Base-by-base conservation (phyloP, 2,329 filamentous ascomycete species). In the Aurifilum marmelostoma region DNA sequence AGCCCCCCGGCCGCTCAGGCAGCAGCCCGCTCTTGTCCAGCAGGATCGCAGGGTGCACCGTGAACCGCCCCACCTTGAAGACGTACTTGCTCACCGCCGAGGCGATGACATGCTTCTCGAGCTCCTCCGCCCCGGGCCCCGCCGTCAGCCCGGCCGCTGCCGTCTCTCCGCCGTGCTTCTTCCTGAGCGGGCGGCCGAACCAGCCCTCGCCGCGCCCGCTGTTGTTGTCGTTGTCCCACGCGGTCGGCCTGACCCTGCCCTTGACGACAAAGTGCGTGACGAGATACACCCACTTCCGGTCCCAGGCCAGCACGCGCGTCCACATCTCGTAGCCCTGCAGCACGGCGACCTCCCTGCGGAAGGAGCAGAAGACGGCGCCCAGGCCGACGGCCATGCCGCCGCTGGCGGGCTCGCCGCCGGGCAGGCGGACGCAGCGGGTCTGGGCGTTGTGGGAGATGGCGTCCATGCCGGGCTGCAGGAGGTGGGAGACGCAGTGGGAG, bases 281-380 rank as follows among this genome's bases (percentile, higher is more conserved):
- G 52, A 94, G 84, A 77, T 92, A 94, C 69, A 94, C 75, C 92
- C 92, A 95, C 80, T 95, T 95, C 74, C 89, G 85, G 79, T 95
- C 92, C 92, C 92, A 95, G 71, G 83, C 81, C 27, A 94, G 83
- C 18, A 95, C 77, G 56, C 89, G 85, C 41, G 84, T 89, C 86
- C 91, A 92, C 79, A 94, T 88, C 82, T 94, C 91, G 78, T 91
- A 95, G 18, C 80, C 78, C 76, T 89, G 84, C 75, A 89, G 91
- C 0, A 90, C 87, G 67, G 86, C 85, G 71, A 95, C 91, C 82
- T 95, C 92, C 63, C 85, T 82, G 79, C 89, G 89, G 80, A 94
- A 95, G 73, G 83, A 88, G 80, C 91, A 93, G 75, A 87, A 86
- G 24, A 93, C 92, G 65, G 89, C 89, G 18, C 92, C 92, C 1